phyloP scores from a whole-genome alignment of 129 eudicot genomes.

The Cynara cardunculus region DNA sequence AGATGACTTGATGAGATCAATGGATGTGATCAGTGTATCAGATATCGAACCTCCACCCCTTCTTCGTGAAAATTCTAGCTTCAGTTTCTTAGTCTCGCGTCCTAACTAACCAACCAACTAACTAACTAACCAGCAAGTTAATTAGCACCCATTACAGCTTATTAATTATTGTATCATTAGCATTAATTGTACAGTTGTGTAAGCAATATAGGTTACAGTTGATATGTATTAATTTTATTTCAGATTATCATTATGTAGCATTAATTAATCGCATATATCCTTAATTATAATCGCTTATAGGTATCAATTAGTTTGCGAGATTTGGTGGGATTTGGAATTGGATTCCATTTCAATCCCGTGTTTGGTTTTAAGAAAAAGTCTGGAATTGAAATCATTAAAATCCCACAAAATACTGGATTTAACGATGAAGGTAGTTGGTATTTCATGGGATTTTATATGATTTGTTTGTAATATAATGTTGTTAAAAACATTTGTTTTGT shows the following conservation, averaged over 20 bases:
- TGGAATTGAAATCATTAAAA: too few species aligned
- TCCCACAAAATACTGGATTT: too few species aligned
- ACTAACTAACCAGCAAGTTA: background rate
- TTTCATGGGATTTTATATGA: too few species aligned
- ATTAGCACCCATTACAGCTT: background rate
- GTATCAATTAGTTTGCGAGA: too few species aligned
- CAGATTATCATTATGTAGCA: background rate
- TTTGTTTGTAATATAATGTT: too few species aligned
- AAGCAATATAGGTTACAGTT: background rate
- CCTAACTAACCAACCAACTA: conserved; percentile 20
- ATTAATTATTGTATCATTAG: background rate
- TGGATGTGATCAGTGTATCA: conserved; percentile 62
- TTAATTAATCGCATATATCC: too few species aligned
- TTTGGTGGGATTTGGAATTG: too few species aligned
- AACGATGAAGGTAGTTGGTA: too few species aligned
- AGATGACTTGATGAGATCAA: conserved; percentile 81
- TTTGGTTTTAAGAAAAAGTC: too few species aligned
- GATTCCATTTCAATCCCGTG: too few species aligned
- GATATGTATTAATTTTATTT: background rate
- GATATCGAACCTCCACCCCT: conserved; percentile 94
- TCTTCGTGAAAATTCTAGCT: conserved; percentile 70
- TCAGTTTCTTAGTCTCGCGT: conserved; percentile 58
- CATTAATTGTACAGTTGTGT: background rate
- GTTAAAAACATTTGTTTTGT: too few species aligned
- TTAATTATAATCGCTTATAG: too few species aligned